These are phyloP conservation scores for Yarrowia deformans DNA, from an alignment of 805 yeast genomes.

Conservation along the genomic window DNA sequence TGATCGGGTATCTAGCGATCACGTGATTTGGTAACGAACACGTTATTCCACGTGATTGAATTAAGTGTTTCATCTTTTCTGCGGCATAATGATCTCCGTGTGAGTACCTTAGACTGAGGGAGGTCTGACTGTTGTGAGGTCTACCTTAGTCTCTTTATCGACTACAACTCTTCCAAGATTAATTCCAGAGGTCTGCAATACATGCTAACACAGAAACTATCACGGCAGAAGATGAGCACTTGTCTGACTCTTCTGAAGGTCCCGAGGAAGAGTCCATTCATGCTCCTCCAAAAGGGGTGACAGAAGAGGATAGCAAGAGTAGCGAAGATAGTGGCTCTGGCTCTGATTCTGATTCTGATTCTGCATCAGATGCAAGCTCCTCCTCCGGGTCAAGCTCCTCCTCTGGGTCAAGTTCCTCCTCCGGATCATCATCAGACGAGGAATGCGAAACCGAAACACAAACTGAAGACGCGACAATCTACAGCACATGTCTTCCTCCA, in stretches of 20 bases:
- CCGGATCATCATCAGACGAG: background rate
- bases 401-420: background rate
- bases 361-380: background rate
- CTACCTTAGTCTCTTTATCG: no score
- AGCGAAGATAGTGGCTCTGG: background rate
- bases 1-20: background rate
- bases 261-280: background rate
- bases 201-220: background rate
- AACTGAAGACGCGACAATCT: background rate
- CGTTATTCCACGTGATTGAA: no score
- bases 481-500: slow-evolving; percentile 10
- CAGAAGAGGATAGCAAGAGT: no score
- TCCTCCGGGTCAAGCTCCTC: background rate
- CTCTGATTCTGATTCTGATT: background rate
- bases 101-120: no score
- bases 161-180: no score
- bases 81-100: no score
- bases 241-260: background rate
- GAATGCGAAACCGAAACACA: background rate
- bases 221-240: background rate
- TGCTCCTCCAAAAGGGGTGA: background rate
- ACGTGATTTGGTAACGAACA: background rate
- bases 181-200: no score
- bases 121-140: no score
- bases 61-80: no score